Evolutionary conservation across 345 rosid species (phyloP).

Genomic region (Aquilaria yunnanensis): DNA sequence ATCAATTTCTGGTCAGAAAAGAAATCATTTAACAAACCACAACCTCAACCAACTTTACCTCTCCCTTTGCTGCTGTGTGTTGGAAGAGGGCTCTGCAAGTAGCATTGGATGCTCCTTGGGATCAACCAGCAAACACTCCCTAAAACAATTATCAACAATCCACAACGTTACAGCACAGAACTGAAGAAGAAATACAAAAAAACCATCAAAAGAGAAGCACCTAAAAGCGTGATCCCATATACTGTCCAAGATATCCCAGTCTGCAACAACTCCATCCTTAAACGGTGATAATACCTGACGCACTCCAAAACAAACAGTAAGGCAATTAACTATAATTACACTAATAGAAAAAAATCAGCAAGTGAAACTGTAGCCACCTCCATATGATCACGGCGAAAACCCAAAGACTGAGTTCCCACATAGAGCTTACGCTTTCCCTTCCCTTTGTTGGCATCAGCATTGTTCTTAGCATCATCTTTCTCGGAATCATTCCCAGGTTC

Average conservation of each 20-base stretch:
- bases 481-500: conserved; percentile 28
- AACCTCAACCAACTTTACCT: conserved; percentile 29
- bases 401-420: conserved; percentile 88
- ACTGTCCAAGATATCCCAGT: conserved; percentile 92
- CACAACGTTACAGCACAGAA: conserved; percentile 1
- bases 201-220: conserved; percentile 27
- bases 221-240: conserved; percentile 98
- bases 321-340: conserved; percentile 11
- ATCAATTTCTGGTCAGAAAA: background rate
- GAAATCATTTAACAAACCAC: background rate
- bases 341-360: background rate
- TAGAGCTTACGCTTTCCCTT: conserved; percentile 63
- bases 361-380: conserved; percentile 39
- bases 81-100: conserved; percentile 90
- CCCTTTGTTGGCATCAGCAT: conserved; percentile 37
- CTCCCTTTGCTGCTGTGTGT: conserved; percentile 90
- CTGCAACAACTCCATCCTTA: conserved; percentile 87
- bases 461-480: conserved; percentile 43
- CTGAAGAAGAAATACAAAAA: background rate
- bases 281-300: conserved; percentile 74
- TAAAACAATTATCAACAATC: conserved; percentile 10
- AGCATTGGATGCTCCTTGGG: conserved; percentile 95
- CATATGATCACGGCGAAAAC: conserved; percentile 86
- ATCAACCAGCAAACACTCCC: conserved; percentile 82
- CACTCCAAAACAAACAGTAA: conserved; percentile 8